Percentiles rank a stretch among this genome's conserved stretches.
These are phyloP conservation scores for Starmera amethionina DNA, from an alignment of 805 yeast genomes.

Conservation along the genomic window DNA sequence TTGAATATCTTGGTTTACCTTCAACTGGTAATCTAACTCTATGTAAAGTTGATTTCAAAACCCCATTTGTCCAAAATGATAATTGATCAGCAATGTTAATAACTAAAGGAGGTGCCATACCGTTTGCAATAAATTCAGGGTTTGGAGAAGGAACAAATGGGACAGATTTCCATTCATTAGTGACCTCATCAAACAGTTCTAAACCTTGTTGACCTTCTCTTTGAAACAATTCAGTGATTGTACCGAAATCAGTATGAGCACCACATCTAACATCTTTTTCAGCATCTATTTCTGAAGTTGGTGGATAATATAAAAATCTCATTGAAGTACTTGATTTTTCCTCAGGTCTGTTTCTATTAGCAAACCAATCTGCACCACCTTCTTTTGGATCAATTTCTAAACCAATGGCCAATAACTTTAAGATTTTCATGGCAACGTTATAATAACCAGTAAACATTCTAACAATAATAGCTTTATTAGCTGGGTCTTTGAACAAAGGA, in stretches of 20 bases:
- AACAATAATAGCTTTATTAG: constrained; percentile 28
- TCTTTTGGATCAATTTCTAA: constrained; percentile 40
- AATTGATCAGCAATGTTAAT: constrained; percentile 69
- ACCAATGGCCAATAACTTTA: constrained; percentile 48
- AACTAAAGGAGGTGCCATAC: constrained; percentile 56
- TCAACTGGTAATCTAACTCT: constrained; percentile 40
- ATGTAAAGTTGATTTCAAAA: constrained; percentile 61
- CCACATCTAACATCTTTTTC: constrained; percentile 53
- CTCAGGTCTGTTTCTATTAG: constrained; percentile 40
- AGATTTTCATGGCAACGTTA: constrained; percentile 33
- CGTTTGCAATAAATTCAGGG: constrained; percentile 9
- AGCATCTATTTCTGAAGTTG: constrained; percentile 8
- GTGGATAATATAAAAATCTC: constrained; percentile 58
- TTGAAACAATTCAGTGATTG: constrained; percentile 61
- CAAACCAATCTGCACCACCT: constrained; percentile 38
- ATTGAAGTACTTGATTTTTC: constrained; percentile 50
- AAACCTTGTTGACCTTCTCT: constrained; percentile 54
- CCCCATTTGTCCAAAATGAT: constrained; percentile 74
- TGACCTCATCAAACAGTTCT: constrained; percentile 25
- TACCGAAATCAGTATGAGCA: constrained; percentile 77
- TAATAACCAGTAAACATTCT: constrained; percentile 33
- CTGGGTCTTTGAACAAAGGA: constrained; percentile 29
- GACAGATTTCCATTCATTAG: constrained; percentile 46
- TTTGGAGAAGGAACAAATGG: constrained; percentile 43
- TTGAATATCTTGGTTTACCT: constrained; percentile 57